phyloP scores from a whole-genome alignment of 1,139 yeast genomes.

The Debaryomyces nepalensis region DNA sequence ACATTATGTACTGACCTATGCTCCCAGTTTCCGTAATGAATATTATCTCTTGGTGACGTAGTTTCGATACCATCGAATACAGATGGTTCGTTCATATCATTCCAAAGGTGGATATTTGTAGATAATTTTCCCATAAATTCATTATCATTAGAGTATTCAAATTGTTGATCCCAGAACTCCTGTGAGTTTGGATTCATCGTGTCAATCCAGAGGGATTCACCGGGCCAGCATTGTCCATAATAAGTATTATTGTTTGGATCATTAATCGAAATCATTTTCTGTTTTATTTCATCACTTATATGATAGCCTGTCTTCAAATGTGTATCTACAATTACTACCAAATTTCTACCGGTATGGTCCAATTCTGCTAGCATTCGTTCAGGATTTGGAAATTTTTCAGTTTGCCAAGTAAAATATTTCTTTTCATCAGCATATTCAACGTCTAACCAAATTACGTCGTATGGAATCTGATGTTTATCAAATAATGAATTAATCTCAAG shows the following conservation, averaged over 20 bases:
- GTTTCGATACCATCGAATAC: constrained; percentile 96
- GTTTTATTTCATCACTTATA: constrained; percentile 58
- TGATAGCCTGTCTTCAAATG: constrained; percentile 77
- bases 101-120: constrained; percentile 83
- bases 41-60: constrained; percentile 75
- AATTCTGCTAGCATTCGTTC: constrained; percentile 64
- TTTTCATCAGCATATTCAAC: constrained; percentile 86
- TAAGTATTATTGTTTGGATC: constrained; percentile 51
- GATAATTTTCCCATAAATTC: constrained; percentile 56
- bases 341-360: constrained; percentile 74
- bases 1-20: constrained; percentile 89
- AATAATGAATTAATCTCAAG: constrained; percentile 67
- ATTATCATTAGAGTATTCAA: constrained; percentile 26
- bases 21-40: constrained; percentile 84
- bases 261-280: constrained; percentile 42
- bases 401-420: constrained; percentile 91
- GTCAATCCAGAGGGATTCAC: constrained; percentile 93
- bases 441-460: constrained; percentile 94
- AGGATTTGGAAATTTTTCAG: constrained; percentile 75
- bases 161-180: constrained; percentile 58
- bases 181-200: constrained; percentile 69
- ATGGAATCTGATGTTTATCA: constrained; percentile 79
- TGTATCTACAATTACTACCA: constrained; percentile 89
- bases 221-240: constrained; percentile 98
- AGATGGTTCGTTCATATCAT: constrained; percentile 98